Conservation (phyloP, 2,329 filamentous ascomycete genomes). For the Scedosporium minutisporum region DNA sequence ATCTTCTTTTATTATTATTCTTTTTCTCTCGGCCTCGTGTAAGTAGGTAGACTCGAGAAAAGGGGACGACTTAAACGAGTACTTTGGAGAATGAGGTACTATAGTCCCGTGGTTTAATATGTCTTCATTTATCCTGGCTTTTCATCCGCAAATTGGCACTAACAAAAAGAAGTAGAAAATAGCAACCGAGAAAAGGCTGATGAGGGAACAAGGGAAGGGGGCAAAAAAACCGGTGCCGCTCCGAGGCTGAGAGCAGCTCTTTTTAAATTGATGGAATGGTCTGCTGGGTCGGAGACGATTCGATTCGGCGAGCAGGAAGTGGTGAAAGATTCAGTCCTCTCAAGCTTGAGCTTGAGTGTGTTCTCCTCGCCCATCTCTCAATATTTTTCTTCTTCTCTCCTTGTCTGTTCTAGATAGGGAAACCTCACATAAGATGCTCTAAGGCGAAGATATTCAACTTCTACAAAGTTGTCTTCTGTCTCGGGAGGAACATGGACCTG, state of each 20-base stretch:
- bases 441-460: too few species aligned
- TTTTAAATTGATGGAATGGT: background rate
- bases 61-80: background rate
- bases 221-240: background rate
- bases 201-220: background rate
- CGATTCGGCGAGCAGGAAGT: background rate
- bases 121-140: constrained; percentile 30
- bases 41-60: background rate
- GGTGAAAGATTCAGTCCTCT: background rate
- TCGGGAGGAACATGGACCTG: too few species aligned
- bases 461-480: too few species aligned
- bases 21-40: background rate
- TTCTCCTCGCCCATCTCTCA: too few species aligned
- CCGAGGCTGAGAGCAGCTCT: background rate
- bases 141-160: constrained; percentile 32
- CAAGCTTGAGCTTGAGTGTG: too few species aligned
- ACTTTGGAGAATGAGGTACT: background rate
- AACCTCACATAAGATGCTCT: too few species aligned
- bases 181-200: background rate
- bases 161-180: background rate
- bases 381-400: too few species aligned
- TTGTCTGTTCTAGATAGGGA: too few species aligned
- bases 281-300: background rate
- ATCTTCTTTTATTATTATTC: background rate
- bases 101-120: constrained; percentile 23